A percentile compares a stretch with the other conserved stretches of the same genome.
These are phyloP conservation scores for Cydonia oblonga DNA, from an alignment of 331 rosid genomes.

Conservation along the genomic window DNA sequence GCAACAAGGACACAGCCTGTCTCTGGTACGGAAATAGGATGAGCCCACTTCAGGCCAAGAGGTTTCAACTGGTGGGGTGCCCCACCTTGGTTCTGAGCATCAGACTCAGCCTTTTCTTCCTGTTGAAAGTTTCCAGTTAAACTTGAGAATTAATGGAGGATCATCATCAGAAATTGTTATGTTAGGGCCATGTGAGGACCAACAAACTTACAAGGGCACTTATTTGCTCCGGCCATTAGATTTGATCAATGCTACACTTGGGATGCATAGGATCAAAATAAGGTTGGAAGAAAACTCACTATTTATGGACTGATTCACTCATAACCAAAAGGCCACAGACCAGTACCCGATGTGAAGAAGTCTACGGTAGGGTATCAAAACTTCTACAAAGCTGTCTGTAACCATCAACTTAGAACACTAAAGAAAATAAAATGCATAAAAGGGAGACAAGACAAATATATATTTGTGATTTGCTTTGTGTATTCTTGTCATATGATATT, in stretches of 20 bases:
- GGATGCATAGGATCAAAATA: not conserved
- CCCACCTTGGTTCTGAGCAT: conserved; percentile 34
- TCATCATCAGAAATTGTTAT: not conserved
- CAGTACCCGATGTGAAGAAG: not conserved
- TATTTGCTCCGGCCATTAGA: not conserved
- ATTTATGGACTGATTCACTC: not conserved
- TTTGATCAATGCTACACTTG: not conserved
- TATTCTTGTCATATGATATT: not conserved
- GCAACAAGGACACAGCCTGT: conserved; percentile 96
- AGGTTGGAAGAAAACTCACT: not conserved
- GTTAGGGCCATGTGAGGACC: not conserved
- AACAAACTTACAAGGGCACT: not conserved
- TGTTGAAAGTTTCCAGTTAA: conserved; percentile 23
- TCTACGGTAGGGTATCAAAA: not conserved
- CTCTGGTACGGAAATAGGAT: conserved; percentile 88
- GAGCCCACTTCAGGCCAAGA: conserved; percentile 82
- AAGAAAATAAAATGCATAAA: not conserved
- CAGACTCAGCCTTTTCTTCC: conserved; percentile 54
- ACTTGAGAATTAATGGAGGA: conserved; percentile 7
- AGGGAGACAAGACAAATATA: not conserved
- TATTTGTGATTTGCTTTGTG: not conserved
- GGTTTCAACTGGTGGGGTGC: conserved; percentile 33
- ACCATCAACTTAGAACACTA: not conserved
- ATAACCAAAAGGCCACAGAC: not conserved
- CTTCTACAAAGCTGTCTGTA: not conserved